Evolutionary conservation across 345 rosid species (phyloP), one percentile per base, ranked within the genome.

Genomic region (Populus davidiana): DNA sequence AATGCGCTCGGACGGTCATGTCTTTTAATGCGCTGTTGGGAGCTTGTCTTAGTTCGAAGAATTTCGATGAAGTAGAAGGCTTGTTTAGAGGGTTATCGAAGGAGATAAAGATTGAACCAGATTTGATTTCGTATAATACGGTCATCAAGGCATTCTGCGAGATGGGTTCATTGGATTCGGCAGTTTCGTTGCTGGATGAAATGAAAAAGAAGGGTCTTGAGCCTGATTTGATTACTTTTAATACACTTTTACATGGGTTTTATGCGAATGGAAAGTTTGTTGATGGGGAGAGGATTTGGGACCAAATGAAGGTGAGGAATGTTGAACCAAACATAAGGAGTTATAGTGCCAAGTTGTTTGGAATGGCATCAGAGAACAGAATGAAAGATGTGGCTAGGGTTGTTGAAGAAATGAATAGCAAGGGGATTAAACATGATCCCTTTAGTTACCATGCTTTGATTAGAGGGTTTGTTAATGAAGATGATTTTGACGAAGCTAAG

Each of bases 1-100:
- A 84, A 36, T 89, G 95, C 66, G 80, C 75, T 9, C 86, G 88
- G 39, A 89, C 97, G 5, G 88, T 85, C 5, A 39, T 87, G 80
- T 90, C 98, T 29, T 88, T 90, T 78, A 93, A 92, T 64, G 87
- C 97, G 0, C 84, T 93, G 13, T 66, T 90, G 44, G 87, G 85
- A 12, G 95, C 94, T 2, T 88, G 29, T 38, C 27, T 36, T n/a
- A 76, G 20, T 16, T 27, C 54, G 4, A 81, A 83, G 79, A 88
- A 86, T 78, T 86, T 85, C 14, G 89, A 88, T 75, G 49, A 82
- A 86, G 75, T 86, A n/a, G 83, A 81, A 68, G 80, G 29, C 2
- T 47, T 92, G 69, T 88, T 89, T 64, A 86, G 78, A 66, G 89
- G 85, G 81, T 75, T 94, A 67, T 88, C 93, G 3, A 59, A 43